phyloP scores from a whole-genome alignment of 75 land plant species.

The Cunninghamia lanceolata region DNA sequence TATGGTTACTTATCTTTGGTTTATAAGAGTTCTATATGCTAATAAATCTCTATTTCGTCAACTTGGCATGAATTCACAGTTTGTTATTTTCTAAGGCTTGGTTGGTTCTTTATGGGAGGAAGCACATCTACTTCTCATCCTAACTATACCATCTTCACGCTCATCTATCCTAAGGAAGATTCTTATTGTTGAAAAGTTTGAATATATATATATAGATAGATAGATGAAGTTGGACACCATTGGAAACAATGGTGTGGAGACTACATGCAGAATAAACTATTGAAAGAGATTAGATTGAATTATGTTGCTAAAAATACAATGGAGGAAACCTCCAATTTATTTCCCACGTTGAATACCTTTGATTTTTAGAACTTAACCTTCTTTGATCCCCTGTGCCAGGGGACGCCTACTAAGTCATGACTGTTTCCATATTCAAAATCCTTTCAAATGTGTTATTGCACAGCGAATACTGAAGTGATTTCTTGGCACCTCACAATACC shows the following conservation, averaged over 20 bases:
- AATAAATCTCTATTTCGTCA: neutral
- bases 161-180: neutral
- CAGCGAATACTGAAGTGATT: constrained; percentile 22
- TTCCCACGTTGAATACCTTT: neutral
- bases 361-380: neutral
- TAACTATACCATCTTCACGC: neutral
- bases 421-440: neutral
- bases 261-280: neutral
- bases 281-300: neutral
- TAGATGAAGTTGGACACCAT: neutral
- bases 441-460: constrained; percentile 7
- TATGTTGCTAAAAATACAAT: neutral
- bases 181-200: neutral
- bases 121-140: neutral
- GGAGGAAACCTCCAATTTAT: neutral
- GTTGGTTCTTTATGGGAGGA: neutral
- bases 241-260: neutral
- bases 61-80: neutral
- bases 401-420: neutral
- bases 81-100: neutral
- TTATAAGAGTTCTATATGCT: neutral
- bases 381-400: neutral
- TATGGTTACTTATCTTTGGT: neutral
- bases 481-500: constrained; percentile 87
- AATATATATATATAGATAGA: neutral